Percentiles rank a stretch among this genome's conserved stretches.
phyloP scores from a whole-genome alignment of 1,284 basidiomycete species.

The Boletus holoroseus region DNA sequence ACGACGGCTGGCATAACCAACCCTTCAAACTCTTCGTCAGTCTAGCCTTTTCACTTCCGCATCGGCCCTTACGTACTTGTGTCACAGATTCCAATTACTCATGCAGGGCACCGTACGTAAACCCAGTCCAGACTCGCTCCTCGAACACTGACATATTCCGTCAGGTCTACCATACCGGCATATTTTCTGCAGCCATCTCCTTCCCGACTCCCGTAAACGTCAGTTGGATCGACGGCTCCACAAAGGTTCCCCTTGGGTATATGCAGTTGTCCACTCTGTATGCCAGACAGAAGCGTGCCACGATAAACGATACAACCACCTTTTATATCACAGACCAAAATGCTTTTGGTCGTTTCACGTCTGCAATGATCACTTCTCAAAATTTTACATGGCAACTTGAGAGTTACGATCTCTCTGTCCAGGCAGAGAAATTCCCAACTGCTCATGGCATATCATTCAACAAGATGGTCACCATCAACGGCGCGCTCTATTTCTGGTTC shows the following conservation, averaged over 20 bases:
- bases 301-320: constrained; percentile 51
- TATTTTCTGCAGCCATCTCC: constrained; percentile 52
- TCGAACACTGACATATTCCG: neutral
- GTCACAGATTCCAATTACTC: constrained; percentile 42
- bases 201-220: constrained; percentile 52
- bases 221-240: constrained; percentile 48
- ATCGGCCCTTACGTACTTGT: neutral
- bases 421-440: constrained; percentile 64
- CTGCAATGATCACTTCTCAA: constrained; percentile 57
- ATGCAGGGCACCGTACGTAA: constrained; percentile 43
- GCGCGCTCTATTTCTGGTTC: constrained; percentile 26
- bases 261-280: constrained; percentile 44
- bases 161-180: constrained; percentile 58
- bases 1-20: constrained; percentile 45
- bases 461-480: constrained; percentile 53
- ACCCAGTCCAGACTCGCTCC: neutral
- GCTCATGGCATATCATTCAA: constrained; percentile 58
- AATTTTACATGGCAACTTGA: constrained; percentile 70
- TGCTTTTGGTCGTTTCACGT: constrained; percentile 55
- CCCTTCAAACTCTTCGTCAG: constrained; percentile 52
- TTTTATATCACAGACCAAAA: constrained; percentile 52
- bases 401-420: constrained; percentile 55
- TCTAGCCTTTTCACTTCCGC: constrained; percentile 1
- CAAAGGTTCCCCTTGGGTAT: constrained; percentile 44
- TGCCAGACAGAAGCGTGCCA: constrained; percentile 49